Evolutionary conservation across 139 green algal species (phyloP), one percentile per base, ranked within the genome.

Genomic region (Penium margaritaceum): DNA sequence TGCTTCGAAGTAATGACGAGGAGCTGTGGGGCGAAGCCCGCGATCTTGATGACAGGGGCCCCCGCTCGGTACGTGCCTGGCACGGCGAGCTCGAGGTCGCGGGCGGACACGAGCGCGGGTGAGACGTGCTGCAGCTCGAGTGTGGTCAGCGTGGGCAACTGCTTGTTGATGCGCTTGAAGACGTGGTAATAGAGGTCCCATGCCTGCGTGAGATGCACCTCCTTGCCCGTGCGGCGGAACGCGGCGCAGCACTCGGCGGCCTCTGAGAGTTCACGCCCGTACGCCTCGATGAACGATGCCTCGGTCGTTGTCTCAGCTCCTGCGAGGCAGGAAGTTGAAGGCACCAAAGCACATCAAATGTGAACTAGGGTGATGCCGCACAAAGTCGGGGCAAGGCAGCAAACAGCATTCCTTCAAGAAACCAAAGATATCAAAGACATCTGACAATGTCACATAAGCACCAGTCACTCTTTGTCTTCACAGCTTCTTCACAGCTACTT

Each of bases 111-210:
- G 74, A 91, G 81, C 0, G 84, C 87, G 15, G 83, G 82, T 3
- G 75, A 77, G 30, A 86, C 82, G 57, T 83, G 72, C 41, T 80
- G 66, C 2, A 98, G 84, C 82, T 99, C 92, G 72, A 99, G 85
- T 0, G 89, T 94, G n/a, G 90, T 95, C 24, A 99, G 83, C 12
- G 70, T 86, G 74, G 94, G 94, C 69, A 98, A 87, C 84, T 97
- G 90, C 88, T 97, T 97, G 86, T 97, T 97, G 88, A 99, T 98
- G 80, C 91, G 87, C 82, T 96, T 96, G 89, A 99, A 99, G 2
- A 98, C 93, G 75, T 97, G 90, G 86, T 98, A 99, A 84, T 99
- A 99, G 21, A 97, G 85, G 80, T 99, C 94, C 94, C 94, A 99
- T 3, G 94, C 93, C 79, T 95, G 88, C 3, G 96, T 93, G 62